These are phyloP conservation scores for Orbilia ellipsospora DNA, from an alignment of 2,329 filamentous ascomycete genomes.

Conservation along the genomic window DNA sequence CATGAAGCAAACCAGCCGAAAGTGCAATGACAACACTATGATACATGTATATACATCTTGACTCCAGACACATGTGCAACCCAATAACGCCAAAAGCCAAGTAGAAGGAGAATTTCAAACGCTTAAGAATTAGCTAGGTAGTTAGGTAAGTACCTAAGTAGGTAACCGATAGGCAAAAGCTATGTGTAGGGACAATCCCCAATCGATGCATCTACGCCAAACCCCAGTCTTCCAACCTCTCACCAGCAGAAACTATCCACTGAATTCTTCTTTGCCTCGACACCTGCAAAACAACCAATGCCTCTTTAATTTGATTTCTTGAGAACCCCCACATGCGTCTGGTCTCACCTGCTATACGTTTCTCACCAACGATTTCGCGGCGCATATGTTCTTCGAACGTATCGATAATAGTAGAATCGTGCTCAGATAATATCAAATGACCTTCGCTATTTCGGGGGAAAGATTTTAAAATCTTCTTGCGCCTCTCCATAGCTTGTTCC, in stretches of 20 bases:
- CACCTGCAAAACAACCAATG: slow-evolving; percentile 41
- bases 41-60: no score
- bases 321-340: slow-evolving; percentile 51
- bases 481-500: slow-evolving; percentile 38
- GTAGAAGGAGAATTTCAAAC: neutral
- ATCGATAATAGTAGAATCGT: slow-evolving; percentile 40
- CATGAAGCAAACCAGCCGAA: no score
- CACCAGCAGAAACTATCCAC: slow-evolving; percentile 46
- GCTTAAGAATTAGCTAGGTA: no score
- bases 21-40: no score
- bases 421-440: slow-evolving; percentile 35
- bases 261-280: slow-evolving; percentile 51
- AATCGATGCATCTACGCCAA: slow-evolving; percentile 15
- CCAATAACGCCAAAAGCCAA: no score
- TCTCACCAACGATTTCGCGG: slow-evolving; percentile 44
- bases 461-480: slow-evolving; percentile 26
- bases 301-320: slow-evolving; percentile 50
- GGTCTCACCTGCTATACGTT: slow-evolving; percentile 42
- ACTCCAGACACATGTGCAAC: no score
- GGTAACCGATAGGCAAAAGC: neutral
- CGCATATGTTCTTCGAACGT: slow-evolving; percentile 45
- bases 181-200: neutral
- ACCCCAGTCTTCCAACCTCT: slow-evolving; percentile 49
- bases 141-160: slow-evolving; percentile 1
- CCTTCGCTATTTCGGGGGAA: slow-evolving; percentile 34